phyloP scores from a whole-genome alignment of 2,329 filamentous ascomycete genomes.

The Fonsecaea multimorphosa region DNA sequence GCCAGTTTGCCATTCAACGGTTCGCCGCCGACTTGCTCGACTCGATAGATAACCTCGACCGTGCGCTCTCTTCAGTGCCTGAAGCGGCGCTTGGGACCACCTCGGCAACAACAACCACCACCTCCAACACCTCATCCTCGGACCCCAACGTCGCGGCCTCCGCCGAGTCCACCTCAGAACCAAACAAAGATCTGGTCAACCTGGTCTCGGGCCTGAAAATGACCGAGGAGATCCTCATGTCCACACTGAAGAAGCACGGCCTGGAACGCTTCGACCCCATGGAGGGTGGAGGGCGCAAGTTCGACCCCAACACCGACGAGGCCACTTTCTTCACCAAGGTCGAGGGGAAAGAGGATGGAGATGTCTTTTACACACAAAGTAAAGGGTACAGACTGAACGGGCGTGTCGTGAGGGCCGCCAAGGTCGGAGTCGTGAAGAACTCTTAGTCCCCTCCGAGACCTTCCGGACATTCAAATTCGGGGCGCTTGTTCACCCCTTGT shows the following conservation, averaged over 20 bases:
- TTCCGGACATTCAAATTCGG: background rate
- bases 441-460: conserved; percentile 42
- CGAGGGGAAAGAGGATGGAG: conserved; percentile 85
- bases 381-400: conserved; percentile 97
- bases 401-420: conserved; percentile 84
- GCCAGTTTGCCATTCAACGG: conserved; percentile 90
- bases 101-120: conserved; percentile 28
- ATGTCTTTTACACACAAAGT: conserved; percentile 89
- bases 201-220: conserved; percentile 92
- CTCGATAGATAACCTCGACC: conserved; percentile 95
- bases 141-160: conserved; percentile 49
- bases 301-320: conserved; percentile 96
- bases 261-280: conserved; percentile 84
- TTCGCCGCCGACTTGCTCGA: conserved; percentile 96
- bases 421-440: conserved; percentile 96
- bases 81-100: conserved; percentile 68
- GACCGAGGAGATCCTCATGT: conserved; percentile 88
- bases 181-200: conserved; percentile 74
- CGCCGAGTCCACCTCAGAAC: conserved; percentile 44
- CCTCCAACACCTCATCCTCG: conserved; percentile 31
- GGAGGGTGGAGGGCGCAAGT: conserved; percentile 73
- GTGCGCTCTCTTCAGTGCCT: conserved; percentile 80
- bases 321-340: conserved; percentile 92
- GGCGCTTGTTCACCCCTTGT: background rate
- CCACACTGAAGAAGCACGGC: conserved; percentile 90